Base-by-base conservation (phyloP, 73 alveolate species). In the Loxodes magnus region DNA sequence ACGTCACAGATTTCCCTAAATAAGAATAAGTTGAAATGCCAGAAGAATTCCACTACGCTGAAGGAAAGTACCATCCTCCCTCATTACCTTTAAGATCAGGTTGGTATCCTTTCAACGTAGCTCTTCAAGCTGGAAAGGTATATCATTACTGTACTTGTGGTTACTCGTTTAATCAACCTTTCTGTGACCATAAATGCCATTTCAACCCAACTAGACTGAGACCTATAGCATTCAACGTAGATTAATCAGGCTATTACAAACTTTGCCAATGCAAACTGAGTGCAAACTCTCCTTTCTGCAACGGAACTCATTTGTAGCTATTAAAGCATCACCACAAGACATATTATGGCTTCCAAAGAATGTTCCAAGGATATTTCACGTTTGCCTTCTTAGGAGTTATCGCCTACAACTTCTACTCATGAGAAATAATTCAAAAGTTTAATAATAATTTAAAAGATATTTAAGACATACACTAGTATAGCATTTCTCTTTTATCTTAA, bases 231-330 rank as follows among this genome's bases (percentile, higher is more conserved):
- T 84, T 84, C 80, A 84, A 84, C 41, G 96, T 84, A 5, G 51
- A 75, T 17, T 75, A 76, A 64, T 64, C 87, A 15, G 96, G 92
- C 24, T 84, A 84, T 67, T 84, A 60, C 71, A 84, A 84, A 57
- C 52, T 84, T 28, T 84, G 96, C 79, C 77, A 84, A 67, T 84
- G 96, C 64, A 84, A 84, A 55, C 62, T 54, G 71, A 65, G 87
- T 28, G 86, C 96, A 20, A 84, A 84, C 52, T 88, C 96, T 46
- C 96, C 96, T 7, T 84, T 84, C 82, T 84, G 96, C 67, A 84
- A 82, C 56, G 92, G 92, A 4, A 84, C 96, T 27, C 92, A 84
- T 50, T 60, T 76, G 69, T 64, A 64, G 5, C 19, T 56, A 35
- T 51, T 75, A 20, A 58, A 35, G 35, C 10, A 61, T 19, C 20